Evolutionary conservation across 2,329 filamentous ascomycete species (phyloP).

Genomic region (Ceratocystis alfenasii): DNA sequence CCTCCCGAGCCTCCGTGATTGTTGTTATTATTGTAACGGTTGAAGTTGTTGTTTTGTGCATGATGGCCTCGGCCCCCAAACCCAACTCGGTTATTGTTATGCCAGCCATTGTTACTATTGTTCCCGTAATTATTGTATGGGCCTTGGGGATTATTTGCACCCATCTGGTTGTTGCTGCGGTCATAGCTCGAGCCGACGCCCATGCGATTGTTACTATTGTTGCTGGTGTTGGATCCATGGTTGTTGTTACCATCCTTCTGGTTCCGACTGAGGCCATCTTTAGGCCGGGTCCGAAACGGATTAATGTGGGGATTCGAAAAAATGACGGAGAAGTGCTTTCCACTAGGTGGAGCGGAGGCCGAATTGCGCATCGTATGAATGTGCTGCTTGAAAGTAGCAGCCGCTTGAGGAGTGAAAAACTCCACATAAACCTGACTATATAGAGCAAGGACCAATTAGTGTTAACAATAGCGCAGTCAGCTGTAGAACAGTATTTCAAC

Average conservation of each 20-base stretch:
- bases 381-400: slow-evolving; percentile 70
- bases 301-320: slow-evolving; percentile 70
- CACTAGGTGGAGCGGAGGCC: slow-evolving; percentile 41
- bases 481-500: background rate
- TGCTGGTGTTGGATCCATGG: background rate
- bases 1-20: slow-evolving; percentile 18
- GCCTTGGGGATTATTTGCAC: slow-evolving; percentile 29
- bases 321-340: slow-evolving; percentile 59
- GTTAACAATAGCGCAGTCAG: background rate
- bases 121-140: slow-evolving; percentile 37
- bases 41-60: slow-evolving; percentile 17
- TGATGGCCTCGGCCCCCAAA: slow-evolving; percentile 31
- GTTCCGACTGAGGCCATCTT: slow-evolving; percentile 48
- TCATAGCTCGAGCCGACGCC: slow-evolving; percentile 46
- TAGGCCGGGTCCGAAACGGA: slow-evolving; percentile 81
- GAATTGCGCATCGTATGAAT: slow-evolving; percentile 48
- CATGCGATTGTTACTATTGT: slow-evolving; percentile 36
- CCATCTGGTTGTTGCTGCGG: slow-evolving; percentile 36
- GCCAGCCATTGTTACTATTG: slow-evolving; percentile 35
- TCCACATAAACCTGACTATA: slow-evolving; percentile 67
- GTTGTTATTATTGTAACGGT: slow-evolving; percentile 22
- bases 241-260: slow-evolving; percentile 12
- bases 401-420: slow-evolving; percentile 69
- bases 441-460: background rate
- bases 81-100: slow-evolving; percentile 33